phyloP scores from a whole-genome alignment of 305 asterid genomes.

The Caryopteris hybrid region DNA sequence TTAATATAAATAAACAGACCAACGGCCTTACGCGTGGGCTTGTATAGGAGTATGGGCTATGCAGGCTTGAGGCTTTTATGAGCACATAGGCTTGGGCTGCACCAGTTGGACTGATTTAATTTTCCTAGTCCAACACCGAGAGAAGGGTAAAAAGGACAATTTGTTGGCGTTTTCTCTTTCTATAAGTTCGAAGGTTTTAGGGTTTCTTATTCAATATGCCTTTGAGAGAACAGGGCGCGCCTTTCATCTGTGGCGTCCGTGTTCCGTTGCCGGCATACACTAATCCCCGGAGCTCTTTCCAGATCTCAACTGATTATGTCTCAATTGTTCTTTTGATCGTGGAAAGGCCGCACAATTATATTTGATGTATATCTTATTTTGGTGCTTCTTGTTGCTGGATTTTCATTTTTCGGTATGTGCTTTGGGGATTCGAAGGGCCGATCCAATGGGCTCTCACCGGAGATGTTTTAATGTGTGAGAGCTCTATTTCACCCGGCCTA shows the following conservation, averaged over 20 bases:
- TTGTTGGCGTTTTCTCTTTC: background rate
- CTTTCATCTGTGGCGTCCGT: slow-evolving; percentile 18
- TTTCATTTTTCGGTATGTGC: background rate
- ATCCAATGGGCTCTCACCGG: slow-evolving; percentile 59
- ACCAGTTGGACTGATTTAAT: background rate
- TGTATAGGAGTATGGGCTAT: background rate
- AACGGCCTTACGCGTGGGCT: too few species aligned
- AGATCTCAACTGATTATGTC: background rate
- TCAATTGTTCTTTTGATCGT: slow-evolving; percentile 11
- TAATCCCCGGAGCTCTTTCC: slow-evolving; percentile 14
- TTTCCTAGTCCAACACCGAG: background rate
- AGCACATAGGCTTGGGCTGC: background rate
- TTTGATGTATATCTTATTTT: too few species aligned
- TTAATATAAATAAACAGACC: too few species aligned
- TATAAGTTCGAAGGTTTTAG: slow-evolving; percentile 1
- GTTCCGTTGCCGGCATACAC: slow-evolving; percentile 47
- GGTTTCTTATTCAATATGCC: slow-evolving; percentile 22
- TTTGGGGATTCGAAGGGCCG: slow-evolving; percentile 28
- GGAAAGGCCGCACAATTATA: slow-evolving; percentile 11
- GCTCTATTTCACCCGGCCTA: slow-evolving; percentile 83
- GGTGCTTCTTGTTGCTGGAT: too few species aligned
- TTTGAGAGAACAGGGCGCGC: slow-evolving; percentile 31
- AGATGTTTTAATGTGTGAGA: slow-evolving; percentile 21
- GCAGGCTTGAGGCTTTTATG: background rate
- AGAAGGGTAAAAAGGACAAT: slow-evolving; percentile 7